Evolutionary conservation across 306 rosid genomes (phyloP).

Genomic region (Potentilla sterilis): DNA sequence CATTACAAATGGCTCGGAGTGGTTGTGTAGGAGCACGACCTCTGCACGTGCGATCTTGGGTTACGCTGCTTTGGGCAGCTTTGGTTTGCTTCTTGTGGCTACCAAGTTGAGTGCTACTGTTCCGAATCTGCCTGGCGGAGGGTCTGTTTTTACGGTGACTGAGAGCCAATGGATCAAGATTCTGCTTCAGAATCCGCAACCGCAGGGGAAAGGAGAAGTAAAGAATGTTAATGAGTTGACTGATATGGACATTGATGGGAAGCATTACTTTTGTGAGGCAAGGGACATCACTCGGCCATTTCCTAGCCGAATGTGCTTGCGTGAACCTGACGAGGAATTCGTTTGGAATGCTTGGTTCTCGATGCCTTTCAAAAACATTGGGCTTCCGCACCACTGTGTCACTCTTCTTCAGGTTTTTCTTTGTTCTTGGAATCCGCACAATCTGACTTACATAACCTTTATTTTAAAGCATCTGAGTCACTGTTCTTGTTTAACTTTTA

Average conservation of each 20-base stretch:
- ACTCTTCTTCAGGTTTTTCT: slow-evolving; percentile 90
- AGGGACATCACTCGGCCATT: slow-evolving; percentile 84
- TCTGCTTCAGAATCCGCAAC: slow-evolving; percentile 60
- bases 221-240: slow-evolving; percentile 72
- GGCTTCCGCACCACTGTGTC: slow-evolving; percentile 77
- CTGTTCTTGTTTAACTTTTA: not conserved
- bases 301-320: slow-evolving; percentile 61
- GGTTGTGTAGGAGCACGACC: slow-evolving; percentile 43
- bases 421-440: slow-evolving; percentile 28
- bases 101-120: slow-evolving; percentile 62
- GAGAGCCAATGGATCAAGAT: slow-evolving; percentile 93
- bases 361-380: slow-evolving; percentile 64
- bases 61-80: slow-evolving; percentile 76
- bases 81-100: slow-evolving; percentile 75
- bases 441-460: slow-evolving; percentile 22
- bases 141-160: slow-evolving; percentile 63
- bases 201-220: slow-evolving; percentile 82
- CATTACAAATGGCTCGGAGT: slow-evolving; percentile 62
- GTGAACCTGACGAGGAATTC: slow-evolving; percentile 79
- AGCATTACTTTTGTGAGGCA: slow-evolving; percentile 82
- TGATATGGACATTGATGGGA: slow-evolving; percentile 88
- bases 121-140: slow-evolving; percentile 87
- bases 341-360: slow-evolving; percentile 97
- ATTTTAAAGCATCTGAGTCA: not conserved
- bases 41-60: slow-evolving; percentile 76